Percentiles rank a stretch among this genome's conserved stretches.
phyloP scores from a whole-genome alignment of 495 filamentous ascomycete species.

The Aspergillus incahuasiensis region DNA sequence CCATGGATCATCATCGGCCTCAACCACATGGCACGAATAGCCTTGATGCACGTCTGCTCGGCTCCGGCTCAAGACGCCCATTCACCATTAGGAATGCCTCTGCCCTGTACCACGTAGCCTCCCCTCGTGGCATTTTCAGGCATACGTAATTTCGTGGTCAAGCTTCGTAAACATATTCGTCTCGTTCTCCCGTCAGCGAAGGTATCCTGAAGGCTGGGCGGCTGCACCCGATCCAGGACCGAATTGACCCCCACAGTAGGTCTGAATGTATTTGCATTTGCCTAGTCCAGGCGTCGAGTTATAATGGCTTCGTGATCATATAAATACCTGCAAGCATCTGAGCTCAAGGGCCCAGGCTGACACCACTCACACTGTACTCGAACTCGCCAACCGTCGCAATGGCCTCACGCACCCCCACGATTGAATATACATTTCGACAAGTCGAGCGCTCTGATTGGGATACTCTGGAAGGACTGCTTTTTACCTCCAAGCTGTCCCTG shows the following conservation, averaged over 20 bases:
- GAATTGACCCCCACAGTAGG: not conserved
- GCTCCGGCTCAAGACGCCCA: no score
- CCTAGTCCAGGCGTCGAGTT: not conserved
- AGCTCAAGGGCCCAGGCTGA: not conserved
- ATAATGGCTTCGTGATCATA: not conserved
- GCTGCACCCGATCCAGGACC: not conserved
- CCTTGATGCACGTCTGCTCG: no score
- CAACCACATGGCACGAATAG: no score
- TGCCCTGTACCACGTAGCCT: no score
- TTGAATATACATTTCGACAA: not conserved
- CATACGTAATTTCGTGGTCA: no score
- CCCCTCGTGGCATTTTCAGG: no score
- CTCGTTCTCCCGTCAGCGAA: not conserved
- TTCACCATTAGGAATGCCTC: no score
- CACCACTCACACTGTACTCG: no score
- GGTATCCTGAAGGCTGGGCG: not conserved
- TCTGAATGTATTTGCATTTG: not conserved
- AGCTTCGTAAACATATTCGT: not conserved
- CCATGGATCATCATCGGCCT: no score
- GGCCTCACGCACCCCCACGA: not conserved
- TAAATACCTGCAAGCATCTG: not conserved
- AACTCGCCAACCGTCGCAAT: not conserved
- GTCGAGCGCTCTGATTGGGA: conserved; percentile 14
- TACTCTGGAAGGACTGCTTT: conserved; percentile 18
- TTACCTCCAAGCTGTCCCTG: conserved; percentile 24